Conservation (phyloP, 108 stramenopile genomes). For the Fistulifera pelliculosa region DNA sequence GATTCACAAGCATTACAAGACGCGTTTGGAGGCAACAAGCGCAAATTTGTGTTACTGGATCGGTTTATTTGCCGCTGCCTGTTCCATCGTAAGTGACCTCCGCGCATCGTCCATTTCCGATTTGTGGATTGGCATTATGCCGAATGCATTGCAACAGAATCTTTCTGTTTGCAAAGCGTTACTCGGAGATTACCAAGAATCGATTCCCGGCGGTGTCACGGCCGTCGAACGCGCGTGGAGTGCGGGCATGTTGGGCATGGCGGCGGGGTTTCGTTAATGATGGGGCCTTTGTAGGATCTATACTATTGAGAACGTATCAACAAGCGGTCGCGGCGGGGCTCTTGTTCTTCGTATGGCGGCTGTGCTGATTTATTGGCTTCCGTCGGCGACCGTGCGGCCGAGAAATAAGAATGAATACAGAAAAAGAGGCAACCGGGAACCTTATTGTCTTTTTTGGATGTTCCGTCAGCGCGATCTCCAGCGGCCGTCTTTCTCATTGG, state of each 20-base stretch:
- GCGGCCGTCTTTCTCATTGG: conserved; percentile 53
- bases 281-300: conserved; percentile 55
- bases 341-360: conserved; percentile 32
- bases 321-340: conserved; percentile 36
- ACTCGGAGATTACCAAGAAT: conserved; percentile 56
- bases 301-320: conserved; percentile 32
- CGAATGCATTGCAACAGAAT: conserved; percentile 71
- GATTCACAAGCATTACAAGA: conserved; percentile 27
- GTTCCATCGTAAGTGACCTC: conserved; percentile 30
- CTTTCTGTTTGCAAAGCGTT: conserved; percentile 68
- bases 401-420: conserved; percentile 13
- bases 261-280: conserved; percentile 73
- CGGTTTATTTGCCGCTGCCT: conserved; percentile 42
- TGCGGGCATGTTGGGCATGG: conserved; percentile 76
- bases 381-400: conserved; percentile 1
- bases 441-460: conserved; percentile 21
- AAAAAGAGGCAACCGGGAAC: conserved; percentile 1
- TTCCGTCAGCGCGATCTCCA: conserved; percentile 45
- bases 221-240: conserved; percentile 41
- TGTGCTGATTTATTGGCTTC: conserved; percentile 27
- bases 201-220: conserved; percentile 19
- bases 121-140: conserved; percentile 68
- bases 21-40: conserved; percentile 27
- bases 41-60: conserved; percentile 42
- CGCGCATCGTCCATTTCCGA: conserved; percentile 25